phyloP scores from a whole-genome alignment of 2,329 filamentous ascomycete genomes.

The Neocucurbitaria cava region DNA sequence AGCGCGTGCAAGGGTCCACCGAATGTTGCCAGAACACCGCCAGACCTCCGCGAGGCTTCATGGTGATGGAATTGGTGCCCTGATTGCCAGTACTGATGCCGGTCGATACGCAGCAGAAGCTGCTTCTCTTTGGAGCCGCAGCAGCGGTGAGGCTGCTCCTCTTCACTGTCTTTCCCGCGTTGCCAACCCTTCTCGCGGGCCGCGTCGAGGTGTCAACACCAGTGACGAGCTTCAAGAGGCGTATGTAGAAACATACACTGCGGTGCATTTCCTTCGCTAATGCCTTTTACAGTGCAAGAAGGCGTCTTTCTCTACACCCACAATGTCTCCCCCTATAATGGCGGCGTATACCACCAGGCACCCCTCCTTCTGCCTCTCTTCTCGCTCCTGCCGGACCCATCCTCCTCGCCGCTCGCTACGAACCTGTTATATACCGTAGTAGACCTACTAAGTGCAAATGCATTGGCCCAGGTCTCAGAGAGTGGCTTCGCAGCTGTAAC shows the following conservation, averaged over 20 bases:
- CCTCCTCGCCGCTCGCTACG: slow-evolving; percentile 73
- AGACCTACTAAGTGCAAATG: slow-evolving; percentile 82
- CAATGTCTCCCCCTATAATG: slow-evolving; percentile 96
- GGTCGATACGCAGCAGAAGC: slow-evolving; percentile 63
- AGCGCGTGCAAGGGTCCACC: slow-evolving; percentile 16
- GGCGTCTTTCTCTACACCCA: slow-evolving; percentile 95
- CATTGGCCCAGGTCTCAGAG: slow-evolving; percentile 78
- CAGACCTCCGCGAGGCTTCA: neutral
- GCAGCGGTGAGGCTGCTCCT: slow-evolving; percentile 80
- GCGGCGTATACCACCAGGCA: slow-evolving; percentile 79
- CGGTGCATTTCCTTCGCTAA: slow-evolving; percentile 10
- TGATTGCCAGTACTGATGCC: slow-evolving; percentile 51
- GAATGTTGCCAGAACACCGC: neutral
- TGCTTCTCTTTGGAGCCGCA: slow-evolving; percentile 75
- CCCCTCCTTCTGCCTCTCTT: slow-evolving; percentile 91
- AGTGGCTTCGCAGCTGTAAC: slow-evolving; percentile 80
- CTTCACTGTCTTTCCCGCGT: slow-evolving; percentile 78
- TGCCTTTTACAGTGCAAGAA: slow-evolving; percentile 75
- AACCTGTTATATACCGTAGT: slow-evolving; percentile 80
- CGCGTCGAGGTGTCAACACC: slow-evolving; percentile 97
- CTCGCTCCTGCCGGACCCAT: slow-evolving; percentile 78
- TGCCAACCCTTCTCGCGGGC: slow-evolving; percentile 84
- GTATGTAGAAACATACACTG: slow-evolving; percentile 57
- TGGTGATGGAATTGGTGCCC: slow-evolving; percentile 18
- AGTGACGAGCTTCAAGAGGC: slow-evolving; percentile 96